phyloP scores from a whole-genome alignment of 306 rosid genomes.

The Gleditsia sinensis region DNA sequence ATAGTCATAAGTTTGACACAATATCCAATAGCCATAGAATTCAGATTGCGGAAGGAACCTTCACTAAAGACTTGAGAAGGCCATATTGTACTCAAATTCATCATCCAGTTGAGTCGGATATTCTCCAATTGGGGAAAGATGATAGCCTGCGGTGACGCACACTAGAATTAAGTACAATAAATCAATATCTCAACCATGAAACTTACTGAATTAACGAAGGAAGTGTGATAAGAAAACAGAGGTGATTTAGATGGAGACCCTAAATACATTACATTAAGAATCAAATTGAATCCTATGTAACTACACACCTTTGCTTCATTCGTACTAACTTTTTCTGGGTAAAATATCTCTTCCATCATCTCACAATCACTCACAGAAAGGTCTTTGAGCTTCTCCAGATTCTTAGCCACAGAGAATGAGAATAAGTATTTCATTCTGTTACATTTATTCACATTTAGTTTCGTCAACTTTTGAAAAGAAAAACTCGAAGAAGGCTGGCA shows the following conservation, averaged over 20 bases:
- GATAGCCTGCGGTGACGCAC: background rate
- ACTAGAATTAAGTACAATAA: background rate
- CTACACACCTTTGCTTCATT: background rate
- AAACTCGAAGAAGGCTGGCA: background rate
- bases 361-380: constrained; percentile 36
- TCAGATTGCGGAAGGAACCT: background rate
- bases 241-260: too few relatives aligned
- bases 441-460: constrained; percentile 31
- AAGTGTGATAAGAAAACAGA: too few relatives aligned
- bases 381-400: constrained; percentile 36
- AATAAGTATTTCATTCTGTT: background rate
- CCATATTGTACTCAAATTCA: background rate
- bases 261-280: too few relatives aligned
- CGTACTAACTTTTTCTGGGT: too few relatives aligned
- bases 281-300: background rate
- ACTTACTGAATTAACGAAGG: background rate
- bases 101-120: background rate
- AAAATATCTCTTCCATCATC: constrained; percentile 31
- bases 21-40: background rate
- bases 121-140: background rate
- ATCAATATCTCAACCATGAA: background rate
- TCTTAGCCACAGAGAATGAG: constrained; percentile 27
- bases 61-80: background rate
- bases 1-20: background rate
- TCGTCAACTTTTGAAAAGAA: constrained; percentile 17